Percentiles rank a stretch among this genome's conserved stretches.
phyloP scores from a whole-genome alignment of 2,329 filamentous ascomycete genomes.

The Alternaria postmessia region DNA sequence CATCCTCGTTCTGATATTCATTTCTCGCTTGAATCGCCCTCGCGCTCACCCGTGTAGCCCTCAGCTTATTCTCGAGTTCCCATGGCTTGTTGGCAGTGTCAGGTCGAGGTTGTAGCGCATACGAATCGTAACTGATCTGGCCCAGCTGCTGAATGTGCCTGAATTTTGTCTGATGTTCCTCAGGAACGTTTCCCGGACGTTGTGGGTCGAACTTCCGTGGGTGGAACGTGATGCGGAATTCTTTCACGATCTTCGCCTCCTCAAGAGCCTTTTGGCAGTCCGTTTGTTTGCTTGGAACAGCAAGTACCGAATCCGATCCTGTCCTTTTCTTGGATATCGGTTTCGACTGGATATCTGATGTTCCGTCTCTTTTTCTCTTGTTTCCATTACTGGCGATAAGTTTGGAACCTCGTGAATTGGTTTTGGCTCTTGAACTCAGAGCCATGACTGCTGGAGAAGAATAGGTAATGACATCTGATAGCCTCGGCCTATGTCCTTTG shows the following conservation, averaged over 20 bases:
- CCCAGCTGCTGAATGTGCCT: slow-evolving; percentile 21
- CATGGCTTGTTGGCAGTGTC: slow-evolving; percentile 18
- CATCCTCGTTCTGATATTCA: slow-evolving; percentile 17
- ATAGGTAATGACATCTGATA: not conserved
- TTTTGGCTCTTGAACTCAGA: not conserved
- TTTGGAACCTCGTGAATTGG: not conserved
- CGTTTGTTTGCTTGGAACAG: not conserved
- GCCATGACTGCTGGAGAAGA: not conserved
- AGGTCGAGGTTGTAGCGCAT: slow-evolving; percentile 10
- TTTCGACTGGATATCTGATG: not conserved
- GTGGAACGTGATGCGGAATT: slow-evolving; percentile 7
- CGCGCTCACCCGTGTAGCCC: slow-evolving; percentile 10
- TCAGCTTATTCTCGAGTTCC: slow-evolving; percentile 19
- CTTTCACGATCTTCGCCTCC: not conserved
- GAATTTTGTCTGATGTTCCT: slow-evolving; percentile 20
- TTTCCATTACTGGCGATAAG: not conserved
- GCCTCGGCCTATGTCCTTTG: too few relatives aligned
- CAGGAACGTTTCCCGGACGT: slow-evolving; percentile 13
- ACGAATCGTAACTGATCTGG: slow-evolving; percentile 11
- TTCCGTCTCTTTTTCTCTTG: slow-evolving; percentile 5
- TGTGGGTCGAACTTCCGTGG: not conserved
- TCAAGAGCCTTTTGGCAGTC: slow-evolving; percentile 1
- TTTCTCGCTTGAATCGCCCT: not conserved
- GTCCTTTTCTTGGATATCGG: not conserved
- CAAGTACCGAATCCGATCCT: not conserved